Evolutionary conservation across 768 basidiomycete species (phyloP).

Genomic region (Lactarius pseudohatsudake): DNA sequence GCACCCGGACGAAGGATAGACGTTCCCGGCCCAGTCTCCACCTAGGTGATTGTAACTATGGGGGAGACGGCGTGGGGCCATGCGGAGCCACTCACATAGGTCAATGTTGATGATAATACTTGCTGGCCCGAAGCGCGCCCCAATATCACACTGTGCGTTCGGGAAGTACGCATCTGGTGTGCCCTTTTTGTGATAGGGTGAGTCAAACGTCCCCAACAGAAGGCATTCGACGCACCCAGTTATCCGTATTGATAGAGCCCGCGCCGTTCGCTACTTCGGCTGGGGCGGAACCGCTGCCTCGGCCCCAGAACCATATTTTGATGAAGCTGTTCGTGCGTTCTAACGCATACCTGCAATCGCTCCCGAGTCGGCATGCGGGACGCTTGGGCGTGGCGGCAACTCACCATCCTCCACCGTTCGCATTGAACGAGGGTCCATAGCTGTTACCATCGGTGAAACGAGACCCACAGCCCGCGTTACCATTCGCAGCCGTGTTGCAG

Average conservation of each 20-base stretch:
- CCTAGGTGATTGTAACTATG: constrained; percentile 9
- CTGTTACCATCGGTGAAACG: constrained; percentile 39
- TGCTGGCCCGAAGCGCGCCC: constrained; percentile 33
- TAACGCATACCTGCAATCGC: constrained; percentile 34
- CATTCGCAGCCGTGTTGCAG: constrained; percentile 49
- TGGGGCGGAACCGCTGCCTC: constrained; percentile 29
- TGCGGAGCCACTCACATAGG: constrained; percentile 26
- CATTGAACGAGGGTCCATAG: constrained; percentile 59
- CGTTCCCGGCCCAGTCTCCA: constrained; percentile 30
- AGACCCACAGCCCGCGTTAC: constrained; percentile 60
- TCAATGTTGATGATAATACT: constrained; percentile 33
- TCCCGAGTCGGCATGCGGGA: neutral
- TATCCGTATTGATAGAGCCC: constrained; percentile 25
- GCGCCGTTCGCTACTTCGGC: constrained; percentile 26
- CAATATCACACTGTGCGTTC: constrained; percentile 39
- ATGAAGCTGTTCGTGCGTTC: constrained; percentile 33
- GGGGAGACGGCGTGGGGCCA: neutral
- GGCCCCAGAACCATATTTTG: constrained; percentile 42
- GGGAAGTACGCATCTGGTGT: constrained; percentile 30
- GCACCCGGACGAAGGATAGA: constrained; percentile 28
- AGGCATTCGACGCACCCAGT: constrained; percentile 28
- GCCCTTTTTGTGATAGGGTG: constrained; percentile 20
- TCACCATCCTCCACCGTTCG: constrained; percentile 60
- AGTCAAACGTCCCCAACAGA: neutral
- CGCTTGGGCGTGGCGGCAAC: neutral